These are phyloP conservation scores for Pelargonium citronellum DNA, from an alignment of 441 rosid genomes.

Conservation along the genomic window DNA sequence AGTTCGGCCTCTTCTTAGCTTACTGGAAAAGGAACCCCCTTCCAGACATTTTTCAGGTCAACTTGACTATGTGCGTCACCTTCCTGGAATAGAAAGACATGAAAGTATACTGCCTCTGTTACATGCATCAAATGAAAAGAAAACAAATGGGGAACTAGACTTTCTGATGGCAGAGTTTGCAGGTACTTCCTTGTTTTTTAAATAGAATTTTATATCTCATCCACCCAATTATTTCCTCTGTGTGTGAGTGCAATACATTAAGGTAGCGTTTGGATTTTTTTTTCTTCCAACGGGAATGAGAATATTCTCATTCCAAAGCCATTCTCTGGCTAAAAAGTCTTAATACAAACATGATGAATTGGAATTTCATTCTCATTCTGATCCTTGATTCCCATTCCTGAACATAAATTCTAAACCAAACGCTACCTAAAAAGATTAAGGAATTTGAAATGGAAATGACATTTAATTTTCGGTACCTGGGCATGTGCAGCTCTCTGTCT, in stretches of 20 bases:
- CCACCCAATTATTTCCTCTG: slow-evolving; percentile 7
- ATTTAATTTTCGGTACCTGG: neutral
- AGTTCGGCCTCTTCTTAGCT: slow-evolving; percentile 95
- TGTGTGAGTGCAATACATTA: neutral
- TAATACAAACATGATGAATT: too few species aligned
- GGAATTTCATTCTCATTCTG: too few species aligned
- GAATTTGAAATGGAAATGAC: neutral
- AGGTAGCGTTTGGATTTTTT: neutral
- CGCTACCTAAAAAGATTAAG: neutral
- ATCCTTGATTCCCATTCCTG: too few species aligned
- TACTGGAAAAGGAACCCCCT: slow-evolving; percentile 97
- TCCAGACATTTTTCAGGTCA: slow-evolving; percentile 82
- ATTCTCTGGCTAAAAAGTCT: too few species aligned
- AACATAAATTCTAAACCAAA: too few species aligned
- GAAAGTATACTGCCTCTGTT: slow-evolving; percentile 78
- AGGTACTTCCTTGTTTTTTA: slow-evolving; percentile 38
- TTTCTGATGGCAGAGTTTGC: slow-evolving; percentile 89
- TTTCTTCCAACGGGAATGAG: too few species aligned
- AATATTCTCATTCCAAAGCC: too few species aligned
- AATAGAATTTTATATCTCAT: neutral
- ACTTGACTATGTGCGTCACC: slow-evolving; percentile 70
- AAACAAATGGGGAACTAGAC: slow-evolving; percentile 78
- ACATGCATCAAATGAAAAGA: slow-evolving; percentile 77
- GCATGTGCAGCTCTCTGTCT: neutral
- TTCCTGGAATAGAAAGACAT: slow-evolving; percentile 76